Base-by-base conservation (phyloP, 352 stramenopile genomes). In the Phytopythium delawarense region DNA sequence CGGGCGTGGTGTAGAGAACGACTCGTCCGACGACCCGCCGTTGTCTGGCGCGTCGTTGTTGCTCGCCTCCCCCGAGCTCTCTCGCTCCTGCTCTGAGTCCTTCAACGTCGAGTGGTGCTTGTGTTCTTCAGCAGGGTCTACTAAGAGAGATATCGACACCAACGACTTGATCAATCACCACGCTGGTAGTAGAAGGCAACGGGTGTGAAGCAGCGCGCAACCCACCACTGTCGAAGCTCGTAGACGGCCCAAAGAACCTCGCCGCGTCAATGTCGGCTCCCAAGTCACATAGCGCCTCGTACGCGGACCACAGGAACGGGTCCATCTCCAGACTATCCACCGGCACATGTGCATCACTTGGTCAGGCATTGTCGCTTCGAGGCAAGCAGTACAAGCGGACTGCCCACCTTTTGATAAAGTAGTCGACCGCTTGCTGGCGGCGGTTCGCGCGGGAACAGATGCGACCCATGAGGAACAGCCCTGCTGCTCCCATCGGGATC, bases 251-350 rank as follows among this genome's bases (percentile, higher is more conserved):
- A 58, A 94, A 96, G 67, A 94, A 94, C 13, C 58, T 67, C 35
- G 73, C 53, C 1, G 78, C 78, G 9, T 94, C 80, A 13, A 89
- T 35, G 50, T 91, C 80, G 7, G 76, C 86, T 37, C 96, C 96
- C 15, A 99, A 72, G 60, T 98, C 87, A 56, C 92, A 98, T 6
- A 99, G 78, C 39, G 94, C 83, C 61, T 98, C 89, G 67, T 96
- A 98, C 45, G 91, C 91, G 13, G 78, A 85, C 92, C 93, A 98
- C 64, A 98, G 70, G 20, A 93, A 89, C 23, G 89, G 75, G 69
- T 98, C 96, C 20, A 96, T 62, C 65, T 97, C 72, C 57, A 98
- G 78, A 62, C 88, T 96, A 62, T 63, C 48, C 20, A 16, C 28
- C 7, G 5, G 15, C 44, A 54, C 21, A 11, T 49, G 66, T 45